These are phyloP conservation scores for Phytophthora sp. DNA, from an alignment of 352 stramenopile species.

Conservation along the genomic window DNA sequence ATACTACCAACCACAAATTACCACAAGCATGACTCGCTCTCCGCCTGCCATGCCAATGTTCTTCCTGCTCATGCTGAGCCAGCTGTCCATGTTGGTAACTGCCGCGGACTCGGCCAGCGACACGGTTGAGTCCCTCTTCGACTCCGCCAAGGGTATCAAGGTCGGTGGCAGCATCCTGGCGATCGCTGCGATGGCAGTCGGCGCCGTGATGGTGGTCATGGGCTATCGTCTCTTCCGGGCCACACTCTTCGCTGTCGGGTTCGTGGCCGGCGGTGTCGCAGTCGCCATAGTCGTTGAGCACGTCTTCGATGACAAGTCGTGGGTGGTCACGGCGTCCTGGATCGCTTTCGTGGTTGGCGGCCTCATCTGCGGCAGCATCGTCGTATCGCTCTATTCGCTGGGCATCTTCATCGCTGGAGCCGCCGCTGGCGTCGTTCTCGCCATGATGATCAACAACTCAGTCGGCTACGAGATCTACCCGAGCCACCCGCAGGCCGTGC, in stretches of 20 bases:
- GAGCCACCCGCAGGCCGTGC: slow-evolving; percentile 49
- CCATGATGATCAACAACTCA: slow-evolving; percentile 58
- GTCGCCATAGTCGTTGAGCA: slow-evolving; percentile 49
- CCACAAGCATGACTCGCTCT: slow-evolving; percentile 25
- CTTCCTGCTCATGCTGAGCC: slow-evolving; percentile 32
- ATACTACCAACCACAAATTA: slow-evolving; percentile 6
- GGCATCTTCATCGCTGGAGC: slow-evolving; percentile 68
- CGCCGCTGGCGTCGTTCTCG: slow-evolving; percentile 55
- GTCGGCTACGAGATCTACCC: slow-evolving; percentile 64
- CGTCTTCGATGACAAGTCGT: slow-evolving; percentile 52
- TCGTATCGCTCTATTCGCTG: slow-evolving; percentile 54
- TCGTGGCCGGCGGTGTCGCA: slow-evolving; percentile 53
- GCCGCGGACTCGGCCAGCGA: slow-evolving; percentile 37
- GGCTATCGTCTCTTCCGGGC: slow-evolving; percentile 72
- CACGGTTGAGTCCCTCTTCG: slow-evolving; percentile 51
- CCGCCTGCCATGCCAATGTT: slow-evolving; percentile 28
- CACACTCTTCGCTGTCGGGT: slow-evolving; percentile 61
- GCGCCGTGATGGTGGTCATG: slow-evolving; percentile 37
- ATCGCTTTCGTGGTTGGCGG: slow-evolving; percentile 62
- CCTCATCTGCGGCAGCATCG: slow-evolving; percentile 50
- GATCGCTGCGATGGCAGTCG: slow-evolving; percentile 41
- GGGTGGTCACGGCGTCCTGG: slow-evolving; percentile 63
- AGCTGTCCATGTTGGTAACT: slow-evolving; percentile 18
- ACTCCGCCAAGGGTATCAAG: slow-evolving; percentile 45
- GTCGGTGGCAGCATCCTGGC: slow-evolving; percentile 45